Conservation (phyloP, 2,329 filamentous ascomycete genomes). For the Bipolaris sorokiniana region DNA sequence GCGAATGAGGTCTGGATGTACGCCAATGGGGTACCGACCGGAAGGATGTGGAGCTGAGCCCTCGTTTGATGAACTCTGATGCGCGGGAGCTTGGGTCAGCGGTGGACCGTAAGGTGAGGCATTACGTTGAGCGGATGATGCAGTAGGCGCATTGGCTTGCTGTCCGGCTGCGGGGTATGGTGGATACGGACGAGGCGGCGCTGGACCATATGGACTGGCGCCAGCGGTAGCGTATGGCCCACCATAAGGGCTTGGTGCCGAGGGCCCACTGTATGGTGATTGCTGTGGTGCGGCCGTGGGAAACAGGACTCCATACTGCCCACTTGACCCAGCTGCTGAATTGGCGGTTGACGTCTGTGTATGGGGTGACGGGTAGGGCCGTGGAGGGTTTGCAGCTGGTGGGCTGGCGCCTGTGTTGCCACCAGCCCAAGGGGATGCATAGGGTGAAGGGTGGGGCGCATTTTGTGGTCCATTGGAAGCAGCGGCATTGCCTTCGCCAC, state of each 20-base stretch:
- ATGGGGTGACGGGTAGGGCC: conserved; percentile 37
- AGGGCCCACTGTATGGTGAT: conserved; percentile 25
- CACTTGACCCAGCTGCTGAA: conserved; percentile 31
- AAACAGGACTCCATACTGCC: conserved; percentile 45
- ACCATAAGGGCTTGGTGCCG: conserved; percentile 35
- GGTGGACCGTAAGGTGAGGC: conserved; percentile 19
- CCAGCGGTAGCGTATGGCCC: conserved; percentile 39
- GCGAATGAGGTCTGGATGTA: conserved; percentile 37
- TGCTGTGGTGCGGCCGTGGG: conserved; percentile 40
- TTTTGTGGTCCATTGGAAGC: conserved; percentile 34
- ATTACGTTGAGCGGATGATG: conserved; percentile 18
- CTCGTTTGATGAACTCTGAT: conserved; percentile 11
- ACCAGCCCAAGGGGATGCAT: conserved; percentile 47
- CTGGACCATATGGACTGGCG: conserved; percentile 37
- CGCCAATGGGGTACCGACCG: conserved; percentile 39
- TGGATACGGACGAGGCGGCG: conserved; percentile 35
- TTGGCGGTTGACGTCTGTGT: conserved; percentile 34
- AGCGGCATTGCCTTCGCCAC: conserved; percentile 32
- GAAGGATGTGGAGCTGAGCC: conserved; percentile 28
- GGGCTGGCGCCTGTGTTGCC: conserved; percentile 39
- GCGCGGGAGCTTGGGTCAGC: conserved; percentile 15
- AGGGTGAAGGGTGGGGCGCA: conserved; percentile 40
- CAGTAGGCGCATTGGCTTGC: conserved; percentile 21
- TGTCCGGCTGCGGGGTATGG: conserved; percentile 35
- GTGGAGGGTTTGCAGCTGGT: conserved; percentile 32